Evolutionary conservation across 139 green algal genomes (phyloP).

Genomic region (Picochlorum sp.): DNA sequence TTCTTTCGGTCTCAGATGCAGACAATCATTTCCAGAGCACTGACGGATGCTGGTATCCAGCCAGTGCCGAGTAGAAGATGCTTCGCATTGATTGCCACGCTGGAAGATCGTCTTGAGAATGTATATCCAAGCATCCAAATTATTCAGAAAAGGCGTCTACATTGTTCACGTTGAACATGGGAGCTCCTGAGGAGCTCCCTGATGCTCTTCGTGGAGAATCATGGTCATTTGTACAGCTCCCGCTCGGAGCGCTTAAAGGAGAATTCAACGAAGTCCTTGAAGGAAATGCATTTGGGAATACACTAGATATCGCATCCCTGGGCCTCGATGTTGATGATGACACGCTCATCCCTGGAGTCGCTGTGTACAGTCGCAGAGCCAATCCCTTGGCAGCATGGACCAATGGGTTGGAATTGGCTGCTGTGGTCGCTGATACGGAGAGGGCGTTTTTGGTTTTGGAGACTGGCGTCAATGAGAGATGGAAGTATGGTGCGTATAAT

Average conservation of each 20-base stretch:
- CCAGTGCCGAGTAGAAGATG: slow-evolving; percentile 82
- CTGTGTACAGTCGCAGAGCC: slow-evolving; percentile 82
- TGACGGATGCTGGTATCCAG: slow-evolving; percentile 82
- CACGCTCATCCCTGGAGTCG: slow-evolving; percentile 67
- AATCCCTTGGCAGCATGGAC: slow-evolving; percentile 89
- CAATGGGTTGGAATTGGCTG: slow-evolving; percentile 83
- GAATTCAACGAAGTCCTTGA: slow-evolving; percentile 27
- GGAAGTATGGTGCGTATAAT: slow-evolving; percentile 79
- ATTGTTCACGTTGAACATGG: slow-evolving; percentile 75
- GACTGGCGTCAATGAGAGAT: slow-evolving; percentile 87
- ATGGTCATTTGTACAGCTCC: slow-evolving; percentile 97
- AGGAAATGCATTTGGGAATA: slow-evolving; percentile 58
- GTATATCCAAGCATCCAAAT: slow-evolving; percentile 79
- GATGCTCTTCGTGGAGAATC: slow-evolving; percentile 88
- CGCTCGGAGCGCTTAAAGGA: slow-evolving; percentile 52
- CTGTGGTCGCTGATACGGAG: slow-evolving; percentile 65
- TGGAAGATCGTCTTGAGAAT: slow-evolving; percentile 74
- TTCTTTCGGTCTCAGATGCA: slow-evolving; percentile 97
- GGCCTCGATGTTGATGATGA: slow-evolving; percentile 26
- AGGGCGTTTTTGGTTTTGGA: slow-evolving; percentile 84
- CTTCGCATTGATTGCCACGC: slow-evolving; percentile 72
- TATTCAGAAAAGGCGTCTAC: slow-evolving; percentile 70
- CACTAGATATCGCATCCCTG: slow-evolving; percentile 24
- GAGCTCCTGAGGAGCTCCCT: slow-evolving; percentile 72
- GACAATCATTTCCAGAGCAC: slow-evolving; percentile 93